Conservation (phyloP, 305 asterid species). For the Fraxinus floribunda region DNA sequence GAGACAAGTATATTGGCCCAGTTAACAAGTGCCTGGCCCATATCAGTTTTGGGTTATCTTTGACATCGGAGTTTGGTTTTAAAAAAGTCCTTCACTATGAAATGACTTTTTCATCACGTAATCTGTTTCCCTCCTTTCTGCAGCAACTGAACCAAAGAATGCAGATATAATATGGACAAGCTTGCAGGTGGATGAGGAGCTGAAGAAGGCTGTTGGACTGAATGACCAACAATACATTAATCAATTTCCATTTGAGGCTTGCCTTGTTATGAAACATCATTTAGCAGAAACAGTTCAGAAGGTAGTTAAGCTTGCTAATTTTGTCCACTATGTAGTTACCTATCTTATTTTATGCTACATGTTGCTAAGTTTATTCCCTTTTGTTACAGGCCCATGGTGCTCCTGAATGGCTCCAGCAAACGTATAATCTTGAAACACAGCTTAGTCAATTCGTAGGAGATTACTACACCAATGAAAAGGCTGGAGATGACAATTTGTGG, state of each 20-base stretch:
- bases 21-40: constrained; percentile 5
- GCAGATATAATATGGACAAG: constrained; percentile 95
- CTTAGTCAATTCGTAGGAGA: constrained; percentile 83
- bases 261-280: constrained; percentile 96
- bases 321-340: constrained; percentile 12
- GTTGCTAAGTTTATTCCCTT: constrained; percentile 28
- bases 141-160: constrained; percentile 85
- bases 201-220: constrained; percentile 73
- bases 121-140: constrained; percentile 24
- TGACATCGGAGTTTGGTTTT: constrained; percentile 15
- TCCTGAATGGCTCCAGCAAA: constrained; percentile 91
- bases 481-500: constrained; percentile 76
- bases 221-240: constrained; percentile 73
- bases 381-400: constrained; percentile 75
- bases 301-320: constrained; percentile 39
- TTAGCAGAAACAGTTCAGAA: constrained; percentile 85
- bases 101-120: constrained; percentile 4
- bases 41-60: constrained; percentile 2
- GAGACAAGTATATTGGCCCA: not conserved
- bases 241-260: constrained; percentile 97
- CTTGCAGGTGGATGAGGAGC: constrained; percentile 83
- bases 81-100: constrained; percentile 17
- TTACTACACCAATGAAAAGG: constrained; percentile 59
- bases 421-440: constrained; percentile 95
- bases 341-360: constrained; percentile 11